Evolutionary conservation across 1,284 basidiomycete species (phyloP).

Genomic region (Pseudozyma sp.): DNA sequence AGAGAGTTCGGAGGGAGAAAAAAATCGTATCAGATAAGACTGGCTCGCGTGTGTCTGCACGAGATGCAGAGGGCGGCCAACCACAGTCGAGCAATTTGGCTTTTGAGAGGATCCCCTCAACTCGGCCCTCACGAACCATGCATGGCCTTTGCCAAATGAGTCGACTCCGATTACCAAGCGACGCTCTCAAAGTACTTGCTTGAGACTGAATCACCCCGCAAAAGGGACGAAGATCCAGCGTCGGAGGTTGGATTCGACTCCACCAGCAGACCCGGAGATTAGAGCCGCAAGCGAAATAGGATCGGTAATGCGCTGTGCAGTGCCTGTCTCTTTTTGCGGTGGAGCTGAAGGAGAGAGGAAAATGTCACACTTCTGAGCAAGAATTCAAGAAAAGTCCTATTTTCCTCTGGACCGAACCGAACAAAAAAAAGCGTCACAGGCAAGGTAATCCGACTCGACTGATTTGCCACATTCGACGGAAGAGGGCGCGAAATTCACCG

Average conservation of each 20-base stretch:
- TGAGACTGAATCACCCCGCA: too few relatives aligned
- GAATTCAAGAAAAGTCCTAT: background rate
- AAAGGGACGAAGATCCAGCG: too few relatives aligned
- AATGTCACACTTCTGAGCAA: background rate
- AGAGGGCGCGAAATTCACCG: too few relatives aligned
- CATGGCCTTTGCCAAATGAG: background rate
- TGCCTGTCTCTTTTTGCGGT: background rate
- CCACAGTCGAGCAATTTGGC: constrained; percentile 27
- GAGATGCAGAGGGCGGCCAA: constrained; percentile 18
- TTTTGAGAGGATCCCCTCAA: constrained; percentile 1
- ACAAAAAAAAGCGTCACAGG: background rate
- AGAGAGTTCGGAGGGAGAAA: background rate
- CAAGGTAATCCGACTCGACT: constrained; percentile 6
- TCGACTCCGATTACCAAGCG: too few relatives aligned
- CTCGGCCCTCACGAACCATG: background rate
- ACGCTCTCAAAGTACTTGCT: too few relatives aligned
- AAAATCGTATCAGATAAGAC: constrained; percentile 38
- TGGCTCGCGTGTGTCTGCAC: background rate
- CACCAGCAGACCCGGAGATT: constrained; percentile 6
- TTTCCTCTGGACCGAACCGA: background rate
- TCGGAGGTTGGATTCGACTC: background rate
- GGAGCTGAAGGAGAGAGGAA: background rate
- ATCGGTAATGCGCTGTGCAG: background rate
- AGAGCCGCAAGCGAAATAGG: background rate
- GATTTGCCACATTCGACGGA: constrained; percentile 11